Evolutionary conservation across 371 early-diverging fungal species (phyloP), one percentile per base, ranked within the genome.

Genomic region (Quaeritorhiza haematococci): DNA sequence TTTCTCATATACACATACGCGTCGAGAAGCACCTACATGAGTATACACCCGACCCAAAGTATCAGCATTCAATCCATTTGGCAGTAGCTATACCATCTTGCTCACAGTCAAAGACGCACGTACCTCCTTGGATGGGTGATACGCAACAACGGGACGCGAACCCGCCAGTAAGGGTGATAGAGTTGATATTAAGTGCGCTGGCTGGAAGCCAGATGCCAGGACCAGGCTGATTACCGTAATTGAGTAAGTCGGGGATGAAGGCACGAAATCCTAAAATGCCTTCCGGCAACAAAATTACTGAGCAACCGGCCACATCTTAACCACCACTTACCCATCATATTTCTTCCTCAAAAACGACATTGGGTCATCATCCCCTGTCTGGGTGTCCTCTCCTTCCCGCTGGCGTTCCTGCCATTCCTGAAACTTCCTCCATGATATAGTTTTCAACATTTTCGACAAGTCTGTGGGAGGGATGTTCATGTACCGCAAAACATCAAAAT

Each of bases 111-210:
- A 10, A 38, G 15, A 28, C 30, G 24, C 3, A 38, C 38, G 6
- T 29, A 85, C 79, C 73, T 97, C 96, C 72, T 91, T 92, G 67
- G 77, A 66, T 45, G 79, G 75, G 51, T 86, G 82, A 66, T 93
- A 94, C 5, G 92, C 80, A 0, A 95, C 91, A 24, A 94, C 73
- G 38, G 90, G 89, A 54, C 92, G 69, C 6, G 94, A 93, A 38
- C 88, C 88, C 8, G 79, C 81, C 6, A 97, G 44, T 53, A 78
- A 88, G 1, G 83, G 85, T 3, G 71, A 35, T 8, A 96, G 74
- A 33, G 66, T 69, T 32, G 85, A 74, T 10, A 95, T 53, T 6
- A 94, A 80, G 1, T 88, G 80, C 46, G 74, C 70, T 0, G 89
- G 80, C 30, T 84, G 72, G 64, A 84, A 91, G 28, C 79, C 77